phyloP scores from a whole-genome alignment of 371 early-diverging fungal species.

The Apophysomyces ossiformis region DNA sequence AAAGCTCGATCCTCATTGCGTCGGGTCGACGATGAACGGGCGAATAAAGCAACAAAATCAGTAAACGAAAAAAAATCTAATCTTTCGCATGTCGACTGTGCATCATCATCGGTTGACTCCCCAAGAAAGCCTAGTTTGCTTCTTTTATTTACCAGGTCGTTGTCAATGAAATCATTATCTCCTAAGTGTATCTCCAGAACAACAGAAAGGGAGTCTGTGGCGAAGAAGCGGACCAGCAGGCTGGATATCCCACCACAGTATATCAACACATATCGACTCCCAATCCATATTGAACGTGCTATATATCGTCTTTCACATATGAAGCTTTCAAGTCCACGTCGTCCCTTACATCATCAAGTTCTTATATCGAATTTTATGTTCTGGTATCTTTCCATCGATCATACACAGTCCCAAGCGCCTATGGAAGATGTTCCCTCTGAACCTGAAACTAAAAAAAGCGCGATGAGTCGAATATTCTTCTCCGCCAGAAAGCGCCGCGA shows the following conservation, averaged over 20 bases:
- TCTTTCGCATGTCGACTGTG: neutral
- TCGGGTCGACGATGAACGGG: neutral
- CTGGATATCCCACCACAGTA: conserved; percentile 7
- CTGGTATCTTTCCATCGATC: conserved; percentile 64
- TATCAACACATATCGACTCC: conserved; percentile 38
- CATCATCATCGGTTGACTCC: neutral
- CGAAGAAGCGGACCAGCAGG: conserved; percentile 9
- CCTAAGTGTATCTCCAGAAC: neutral
- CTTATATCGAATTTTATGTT: conserved; percentile 81
- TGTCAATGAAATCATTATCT: conserved; percentile 4
- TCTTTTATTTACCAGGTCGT: neutral
- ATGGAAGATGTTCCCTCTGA: neutral
- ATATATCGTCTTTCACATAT: conserved; percentile 75
- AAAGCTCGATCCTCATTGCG: neutral
- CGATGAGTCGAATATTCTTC: conserved; percentile 4
- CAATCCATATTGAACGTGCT: conserved; percentile 67
- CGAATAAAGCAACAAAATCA: neutral
- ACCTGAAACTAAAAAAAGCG: neutral
- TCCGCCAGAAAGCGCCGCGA: neutral
- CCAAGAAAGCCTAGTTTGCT: neutral
- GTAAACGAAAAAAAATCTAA: neutral
- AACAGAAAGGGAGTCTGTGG: neutral
- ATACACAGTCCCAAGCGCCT: conserved; percentile 18
- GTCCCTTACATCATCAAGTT: conserved; percentile 77
- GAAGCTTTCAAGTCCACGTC: conserved; percentile 72